These are phyloP conservation scores for Cyberlindnera maclurae DNA, from an alignment of 805 yeast species.

Conservation along the genomic window DNA sequence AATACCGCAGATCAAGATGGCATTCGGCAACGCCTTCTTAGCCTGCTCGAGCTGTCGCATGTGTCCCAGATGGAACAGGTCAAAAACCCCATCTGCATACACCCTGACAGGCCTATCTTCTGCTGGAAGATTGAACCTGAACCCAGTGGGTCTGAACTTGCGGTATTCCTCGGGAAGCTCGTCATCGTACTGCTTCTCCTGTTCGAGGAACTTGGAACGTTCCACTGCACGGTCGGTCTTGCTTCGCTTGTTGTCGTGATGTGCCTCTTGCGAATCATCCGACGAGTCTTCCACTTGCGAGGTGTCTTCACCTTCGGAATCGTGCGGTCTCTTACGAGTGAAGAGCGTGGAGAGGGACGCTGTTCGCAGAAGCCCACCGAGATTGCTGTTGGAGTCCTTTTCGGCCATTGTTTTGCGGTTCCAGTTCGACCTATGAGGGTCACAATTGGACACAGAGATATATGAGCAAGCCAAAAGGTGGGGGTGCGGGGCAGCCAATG, in stretches of 20 bases:
- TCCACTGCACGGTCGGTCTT: constrained; percentile 21
- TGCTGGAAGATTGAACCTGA: constrained; percentile 74
- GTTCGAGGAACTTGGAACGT: constrained; percentile 26
- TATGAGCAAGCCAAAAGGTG: no score
- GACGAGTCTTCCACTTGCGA: constrained; percentile 1
- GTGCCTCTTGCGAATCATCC: constrained; percentile 6
- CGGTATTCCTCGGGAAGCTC: constrained; percentile 63
- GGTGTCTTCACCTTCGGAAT: constrained; percentile 8
- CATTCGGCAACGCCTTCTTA: constrained; percentile 83
- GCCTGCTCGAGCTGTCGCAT: constrained; percentile 98
- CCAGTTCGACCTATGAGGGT: no score
- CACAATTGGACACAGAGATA: no score
- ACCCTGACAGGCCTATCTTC: constrained; percentile 78
- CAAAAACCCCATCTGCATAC: constrained; percentile 99
- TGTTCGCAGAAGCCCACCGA: constrained; percentile 12
- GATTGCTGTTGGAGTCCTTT: constrained; percentile 3
- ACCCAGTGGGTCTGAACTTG: constrained; percentile 77
- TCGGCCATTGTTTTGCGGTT: no score
- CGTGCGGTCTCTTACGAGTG: constrained; percentile 12
- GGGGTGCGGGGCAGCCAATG: no score
- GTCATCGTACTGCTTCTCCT: constrained; percentile 56
- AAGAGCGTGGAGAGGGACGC: constrained; percentile 18
- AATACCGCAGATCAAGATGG: constrained; percentile 79
- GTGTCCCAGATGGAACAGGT: constrained; percentile 92
- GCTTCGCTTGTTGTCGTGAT: constrained; percentile 14